A percentile compares a stretch with the other conserved stretches of the same genome.
Evolutionary conservation across 768 basidiomycete genomes (phyloP).

Genomic region (Boletus rubropictus): DNA sequence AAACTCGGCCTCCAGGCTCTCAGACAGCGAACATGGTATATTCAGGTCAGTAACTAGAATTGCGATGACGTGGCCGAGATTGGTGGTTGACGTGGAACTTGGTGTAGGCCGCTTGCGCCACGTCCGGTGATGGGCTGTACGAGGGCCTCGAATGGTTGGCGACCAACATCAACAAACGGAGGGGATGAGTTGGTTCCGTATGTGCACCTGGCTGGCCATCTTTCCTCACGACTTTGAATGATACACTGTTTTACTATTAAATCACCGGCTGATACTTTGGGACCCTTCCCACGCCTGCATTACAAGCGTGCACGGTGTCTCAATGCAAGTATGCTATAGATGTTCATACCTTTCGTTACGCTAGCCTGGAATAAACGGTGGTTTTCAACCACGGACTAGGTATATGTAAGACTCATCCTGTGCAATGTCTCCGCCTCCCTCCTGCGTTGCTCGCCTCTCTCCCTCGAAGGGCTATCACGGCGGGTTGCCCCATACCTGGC

Average conservation of each 20-base stretch:
- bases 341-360: conserved; percentile 8
- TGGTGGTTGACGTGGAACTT: conserved; percentile 15
- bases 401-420: conserved; percentile 36
- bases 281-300: conserved; percentile 17
- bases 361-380: conserved; percentile 8
- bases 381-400: conserved; percentile 4
- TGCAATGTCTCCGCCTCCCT: conserved; percentile 78
- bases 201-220: conserved; percentile 50
- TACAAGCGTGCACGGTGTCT: conserved; percentile 7
- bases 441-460: conserved; percentile 64
- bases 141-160: conserved; percentile 98
- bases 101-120: conserved; percentile 89
- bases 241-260: conserved; percentile 41
- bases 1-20: conserved; percentile 98
- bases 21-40: conserved; percentile 97
- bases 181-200: conserved; percentile 52
- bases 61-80: neutral
- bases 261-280: conserved; percentile 29
- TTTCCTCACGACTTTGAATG: conserved; percentile 55
- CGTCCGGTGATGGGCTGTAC: conserved; percentile 96
- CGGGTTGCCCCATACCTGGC: conserved; percentile 60
- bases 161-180: conserved; percentile 76
- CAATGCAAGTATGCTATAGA: conserved; percentile 19
- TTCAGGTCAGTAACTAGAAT: conserved; percentile 57
- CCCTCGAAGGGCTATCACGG: conserved; percentile 53